Evolutionary conservation across 768 basidiomycete species (phyloP).

Genomic region (Cytidiella melzeri): DNA sequence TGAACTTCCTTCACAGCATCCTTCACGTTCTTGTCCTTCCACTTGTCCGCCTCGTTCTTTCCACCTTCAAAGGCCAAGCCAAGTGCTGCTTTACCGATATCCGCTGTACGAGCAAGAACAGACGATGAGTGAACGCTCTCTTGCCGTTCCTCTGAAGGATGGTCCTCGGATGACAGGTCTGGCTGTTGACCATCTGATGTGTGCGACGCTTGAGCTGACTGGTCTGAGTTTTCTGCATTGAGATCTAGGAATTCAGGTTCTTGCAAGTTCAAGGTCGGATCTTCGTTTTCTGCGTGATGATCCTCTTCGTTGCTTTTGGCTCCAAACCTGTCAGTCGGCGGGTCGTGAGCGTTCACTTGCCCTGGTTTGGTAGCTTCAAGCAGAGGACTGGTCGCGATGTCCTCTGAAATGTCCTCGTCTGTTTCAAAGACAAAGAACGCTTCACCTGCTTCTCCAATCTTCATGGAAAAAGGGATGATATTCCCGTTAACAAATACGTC

Average conservation of each 20-base stretch:
- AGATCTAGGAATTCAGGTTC: conserved; percentile 88
- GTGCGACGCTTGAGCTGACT: conserved; percentile 1
- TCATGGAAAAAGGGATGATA: conserved; percentile 91
- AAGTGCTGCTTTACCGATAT: conserved; percentile 23
- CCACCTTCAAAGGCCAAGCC: conserved; percentile 22
- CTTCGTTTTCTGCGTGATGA: conserved; percentile 6
- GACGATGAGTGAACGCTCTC: conserved; percentile 4
- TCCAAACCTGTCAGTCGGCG: conserved; percentile 35
- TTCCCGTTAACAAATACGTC: conserved; percentile 83
- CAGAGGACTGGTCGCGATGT: conserved; percentile 90
- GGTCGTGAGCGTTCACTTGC: conserved; percentile 23
- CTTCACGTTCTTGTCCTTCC: conserved; percentile 20
- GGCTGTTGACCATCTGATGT: not conserved
- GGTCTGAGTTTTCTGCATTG: conserved; percentile 36
- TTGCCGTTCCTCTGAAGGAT: not conserved
- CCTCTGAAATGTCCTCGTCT: conserved; percentile 86
- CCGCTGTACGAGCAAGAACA: conserved; percentile 20
- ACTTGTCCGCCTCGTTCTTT: conserved; percentile 20
- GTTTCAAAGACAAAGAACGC: conserved; percentile 99
- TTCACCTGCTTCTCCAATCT: conserved; percentile 97
- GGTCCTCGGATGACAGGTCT: conserved; percentile 1
- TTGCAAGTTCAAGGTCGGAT: conserved; percentile 18
- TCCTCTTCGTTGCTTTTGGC: conserved; percentile 29
- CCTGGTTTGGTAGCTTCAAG: conserved; percentile 54
- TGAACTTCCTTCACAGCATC: conserved; percentile 15